These are phyloP conservation scores for Pyrenophora graminea DNA, from an alignment of 2,329 filamentous ascomycete genomes.

Conservation along the genomic window DNA sequence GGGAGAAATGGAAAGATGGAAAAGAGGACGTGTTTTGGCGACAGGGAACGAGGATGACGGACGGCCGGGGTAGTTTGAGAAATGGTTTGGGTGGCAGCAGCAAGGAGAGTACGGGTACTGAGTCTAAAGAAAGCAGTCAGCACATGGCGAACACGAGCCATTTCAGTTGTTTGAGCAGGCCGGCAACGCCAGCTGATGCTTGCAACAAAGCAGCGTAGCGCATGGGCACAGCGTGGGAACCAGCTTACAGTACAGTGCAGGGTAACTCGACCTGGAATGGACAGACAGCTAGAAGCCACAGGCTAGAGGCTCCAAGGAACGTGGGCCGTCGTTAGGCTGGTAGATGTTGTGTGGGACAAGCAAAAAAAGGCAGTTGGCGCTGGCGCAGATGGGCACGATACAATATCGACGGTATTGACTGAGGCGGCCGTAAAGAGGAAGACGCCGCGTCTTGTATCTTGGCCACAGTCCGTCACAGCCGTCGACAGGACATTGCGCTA, in stretches of 20 bases:
- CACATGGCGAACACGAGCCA: slow-evolving; percentile 22
- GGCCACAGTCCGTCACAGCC: slow-evolving; percentile 24
- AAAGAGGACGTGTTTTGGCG: not conserved
- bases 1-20: not conserved
- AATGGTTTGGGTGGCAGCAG: too few species aligned
- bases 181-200: slow-evolving; percentile 21
- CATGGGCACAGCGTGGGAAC: slow-evolving; percentile 22
- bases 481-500: slow-evolving; percentile 26
- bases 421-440: slow-evolving; percentile 4
- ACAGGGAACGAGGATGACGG: too few species aligned
- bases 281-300: slow-evolving; percentile 8
- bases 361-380: not conserved
- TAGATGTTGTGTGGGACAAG: not conserved
- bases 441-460: slow-evolving; percentile 15
- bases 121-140: slow-evolving; percentile 7
- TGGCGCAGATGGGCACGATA: not conserved
- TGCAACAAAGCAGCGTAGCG: slow-evolving; percentile 27
- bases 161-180: slow-evolving; percentile 11
- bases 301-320: not conserved
- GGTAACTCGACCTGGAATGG: not conserved
- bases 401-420: not conserved
- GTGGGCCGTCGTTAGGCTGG: not conserved
- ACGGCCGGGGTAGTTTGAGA: not conserved
- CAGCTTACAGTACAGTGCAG: not conserved
- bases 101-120: slow-evolving; percentile 4